A percentile compares a stretch with the other conserved stretches of the same genome.
phyloP scores from a whole-genome alignment of 1,139 yeast genomes.

The Yamadazyma dendronema region DNA sequence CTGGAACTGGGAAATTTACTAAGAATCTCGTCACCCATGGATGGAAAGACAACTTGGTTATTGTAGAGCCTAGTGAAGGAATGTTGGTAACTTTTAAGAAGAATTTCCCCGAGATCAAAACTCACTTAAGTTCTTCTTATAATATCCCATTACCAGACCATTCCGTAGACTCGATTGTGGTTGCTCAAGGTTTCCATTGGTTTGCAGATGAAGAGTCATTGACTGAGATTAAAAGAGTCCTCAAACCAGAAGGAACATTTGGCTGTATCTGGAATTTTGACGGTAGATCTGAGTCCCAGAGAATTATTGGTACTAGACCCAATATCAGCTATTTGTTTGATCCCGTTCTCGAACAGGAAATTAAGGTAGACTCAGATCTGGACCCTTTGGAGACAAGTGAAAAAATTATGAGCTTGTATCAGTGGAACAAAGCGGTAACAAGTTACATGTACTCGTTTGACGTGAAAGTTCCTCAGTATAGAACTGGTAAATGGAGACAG shows the following conservation, averaged over 20 bases:
- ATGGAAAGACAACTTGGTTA: slow-evolving; percentile 35
- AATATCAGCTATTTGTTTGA: slow-evolving; percentile 15
- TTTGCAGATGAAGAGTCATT: slow-evolving; percentile 52
- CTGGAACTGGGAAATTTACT: slow-evolving; percentile 70
- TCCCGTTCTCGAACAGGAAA: slow-evolving; percentile 5
- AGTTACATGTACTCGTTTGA: slow-evolving; percentile 29
- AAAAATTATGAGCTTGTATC: slow-evolving; percentile 9
- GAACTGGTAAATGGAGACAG: slow-evolving; percentile 49
- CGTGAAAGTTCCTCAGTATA: slow-evolving; percentile 56
- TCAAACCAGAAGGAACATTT: slow-evolving; percentile 47
- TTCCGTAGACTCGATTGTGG: slow-evolving; percentile 50
- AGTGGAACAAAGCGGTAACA: slow-evolving; percentile 29
- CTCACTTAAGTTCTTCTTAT: slow-evolving; percentile 46
- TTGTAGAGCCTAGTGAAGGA: slow-evolving; percentile 61
- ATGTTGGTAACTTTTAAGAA: slow-evolving; percentile 50
- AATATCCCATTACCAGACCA: slow-evolving; percentile 45
- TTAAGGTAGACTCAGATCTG: neutral
- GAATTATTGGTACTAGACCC: slow-evolving; percentile 8
- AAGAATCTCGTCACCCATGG: slow-evolving; percentile 41
- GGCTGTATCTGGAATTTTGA: slow-evolving; percentile 68
- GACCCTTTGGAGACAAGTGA: slow-evolving; percentile 11
- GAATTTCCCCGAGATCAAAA: slow-evolving; percentile 47
- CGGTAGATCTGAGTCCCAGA: slow-evolving; percentile 22
- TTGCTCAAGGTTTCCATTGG: slow-evolving; percentile 74
- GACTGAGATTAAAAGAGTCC: slow-evolving; percentile 50